A percentile compares a stretch with the other conserved stretches of the same genome.
phyloP scores from a whole-genome alignment of 2,329 filamentous ascomycete species.

The Cyclaneusma minus region DNA sequence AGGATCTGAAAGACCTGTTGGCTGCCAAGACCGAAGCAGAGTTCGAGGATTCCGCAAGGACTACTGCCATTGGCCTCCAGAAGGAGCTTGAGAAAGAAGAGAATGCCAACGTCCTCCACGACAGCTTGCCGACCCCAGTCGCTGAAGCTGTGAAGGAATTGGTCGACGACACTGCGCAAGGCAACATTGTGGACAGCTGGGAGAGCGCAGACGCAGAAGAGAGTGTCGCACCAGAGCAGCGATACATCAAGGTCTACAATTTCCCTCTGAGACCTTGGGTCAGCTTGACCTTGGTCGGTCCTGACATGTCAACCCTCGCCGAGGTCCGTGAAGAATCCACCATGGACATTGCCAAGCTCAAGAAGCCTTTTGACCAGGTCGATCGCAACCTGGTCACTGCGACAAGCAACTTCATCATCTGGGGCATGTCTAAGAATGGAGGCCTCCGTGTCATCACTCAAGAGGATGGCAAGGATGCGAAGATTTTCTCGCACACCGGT shows the following conservation, averaged over 20 bases:
- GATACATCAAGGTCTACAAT: constrained; percentile 70
- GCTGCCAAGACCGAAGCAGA: constrained; percentile 36
- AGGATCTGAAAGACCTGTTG: constrained; percentile 32
- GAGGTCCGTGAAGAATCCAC: constrained; percentile 64
- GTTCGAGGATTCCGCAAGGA: constrained; percentile 32
- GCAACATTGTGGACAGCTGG: constrained; percentile 67
- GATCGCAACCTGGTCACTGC: constrained; percentile 87
- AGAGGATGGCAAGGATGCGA: constrained; percentile 80
- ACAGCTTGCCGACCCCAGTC: constrained; percentile 31
- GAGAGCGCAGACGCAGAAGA: constrained; percentile 69
- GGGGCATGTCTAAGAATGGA: constrained; percentile 84
- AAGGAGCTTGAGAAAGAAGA: constrained; percentile 38
- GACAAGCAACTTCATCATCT: constrained; percentile 81
- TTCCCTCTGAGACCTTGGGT: constrained; percentile 97
- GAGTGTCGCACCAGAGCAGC: constrained; percentile 47
- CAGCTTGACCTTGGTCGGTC: constrained; percentile 74
- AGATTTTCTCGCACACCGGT: constrained; percentile 79
- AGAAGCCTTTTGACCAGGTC: constrained; percentile 96
- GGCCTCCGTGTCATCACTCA: constrained; percentile 89
- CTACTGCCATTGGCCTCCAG: constrained; percentile 32
- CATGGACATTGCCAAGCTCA: constrained; percentile 84
- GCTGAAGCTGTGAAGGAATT: constrained; percentile 41
- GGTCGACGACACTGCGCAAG: constrained; percentile 36
- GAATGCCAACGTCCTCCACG: constrained; percentile 36
- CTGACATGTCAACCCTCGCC: too few species aligned